phyloP scores from a whole-genome alignment of 2,329 filamentous ascomycete genomes.

The Ophiocordyceps camponoti-rufipedis region DNA sequence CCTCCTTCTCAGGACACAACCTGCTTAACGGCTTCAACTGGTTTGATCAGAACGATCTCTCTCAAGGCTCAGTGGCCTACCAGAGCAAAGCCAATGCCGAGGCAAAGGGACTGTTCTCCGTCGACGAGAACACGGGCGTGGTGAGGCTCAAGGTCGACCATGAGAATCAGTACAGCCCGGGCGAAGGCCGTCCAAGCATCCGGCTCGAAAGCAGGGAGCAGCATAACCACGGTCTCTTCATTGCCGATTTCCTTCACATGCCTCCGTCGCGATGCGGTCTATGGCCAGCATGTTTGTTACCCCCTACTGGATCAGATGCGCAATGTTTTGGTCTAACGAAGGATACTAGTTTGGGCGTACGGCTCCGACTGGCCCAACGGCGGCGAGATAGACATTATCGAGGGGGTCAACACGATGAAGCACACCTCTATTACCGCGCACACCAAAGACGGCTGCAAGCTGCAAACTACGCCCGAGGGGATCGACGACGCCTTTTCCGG shows the following conservation, averaged over 20 bases:
- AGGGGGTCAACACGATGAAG: slow-evolving; percentile 45
- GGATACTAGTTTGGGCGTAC: slow-evolving; percentile 29
- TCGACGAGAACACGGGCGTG: slow-evolving; percentile 20
- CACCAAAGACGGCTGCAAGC: slow-evolving; percentile 22
- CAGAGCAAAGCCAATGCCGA: slow-evolving; percentile 22
- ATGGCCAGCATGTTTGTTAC: slow-evolving; percentile 48
- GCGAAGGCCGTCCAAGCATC: slow-evolving; percentile 37
- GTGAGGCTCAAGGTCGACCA: slow-evolving; percentile 29
- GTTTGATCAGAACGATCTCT: slow-evolving; percentile 37
- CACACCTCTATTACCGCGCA: slow-evolving; percentile 45
- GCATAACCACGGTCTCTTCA: slow-evolving; percentile 50
- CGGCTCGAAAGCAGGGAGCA: slow-evolving; percentile 45
- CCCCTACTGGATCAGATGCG: too few relatives aligned
- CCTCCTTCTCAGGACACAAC: slow-evolving; percentile 22
- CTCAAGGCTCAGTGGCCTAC: slow-evolving; percentile 48
- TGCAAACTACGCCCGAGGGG: slow-evolving; percentile 4
- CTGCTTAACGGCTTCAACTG: slow-evolving; percentile 31
- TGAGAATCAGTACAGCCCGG: slow-evolving; percentile 15
- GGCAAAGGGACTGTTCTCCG: slow-evolving; percentile 19
- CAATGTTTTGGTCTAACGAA: slow-evolving; percentile 1
- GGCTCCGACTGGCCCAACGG: slow-evolving; percentile 38
- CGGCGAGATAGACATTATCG: slow-evolving; percentile 54
- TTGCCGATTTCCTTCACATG: slow-evolving; percentile 59
- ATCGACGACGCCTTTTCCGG: slow-evolving; percentile 10
- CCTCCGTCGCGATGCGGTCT: slow-evolving; percentile 50